Evolutionary conservation across 2,329 filamentous ascomycete genomes (phyloP).

Genomic region (Talaromyces piceae): DNA sequence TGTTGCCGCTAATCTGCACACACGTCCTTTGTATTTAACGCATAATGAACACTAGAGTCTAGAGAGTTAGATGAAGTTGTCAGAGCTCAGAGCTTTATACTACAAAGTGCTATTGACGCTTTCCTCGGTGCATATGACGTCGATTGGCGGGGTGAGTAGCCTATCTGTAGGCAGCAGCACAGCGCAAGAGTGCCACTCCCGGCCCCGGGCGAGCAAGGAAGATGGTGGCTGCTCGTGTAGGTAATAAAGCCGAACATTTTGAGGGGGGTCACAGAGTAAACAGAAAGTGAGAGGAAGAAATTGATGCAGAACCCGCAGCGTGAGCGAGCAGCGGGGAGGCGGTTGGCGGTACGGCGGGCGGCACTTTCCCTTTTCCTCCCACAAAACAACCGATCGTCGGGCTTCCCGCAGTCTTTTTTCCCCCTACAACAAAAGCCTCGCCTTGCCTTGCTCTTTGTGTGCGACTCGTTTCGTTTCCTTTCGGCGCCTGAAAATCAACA

Average conservation of each 20-base stretch:
- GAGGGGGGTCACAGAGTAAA: too few relatives aligned
- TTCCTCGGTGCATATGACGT: not conserved
- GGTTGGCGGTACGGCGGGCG: constrained; percentile 3
- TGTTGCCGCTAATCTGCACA: not conserved
- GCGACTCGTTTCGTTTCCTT: not conserved
- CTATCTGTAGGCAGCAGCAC: not conserved
- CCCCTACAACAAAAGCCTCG: not conserved
- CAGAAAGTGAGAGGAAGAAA: not conserved
- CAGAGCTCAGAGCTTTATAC: too few relatives aligned
- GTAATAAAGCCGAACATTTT: too few relatives aligned
- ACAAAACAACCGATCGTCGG: constrained; percentile 12
- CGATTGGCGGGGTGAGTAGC: not conserved
- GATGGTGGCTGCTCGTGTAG: too few relatives aligned
- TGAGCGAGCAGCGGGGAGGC: constrained; percentile 16
- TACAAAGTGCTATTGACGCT: not conserved
- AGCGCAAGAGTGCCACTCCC: too few relatives aligned
- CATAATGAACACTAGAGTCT: not conserved
- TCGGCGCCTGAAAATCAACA: not conserved
- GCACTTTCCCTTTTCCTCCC: constrained; percentile 7
- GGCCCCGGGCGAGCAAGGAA: too few relatives aligned
- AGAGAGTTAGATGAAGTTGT: not conserved
- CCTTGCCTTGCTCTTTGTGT: too few relatives aligned
- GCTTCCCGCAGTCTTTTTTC: not conserved
- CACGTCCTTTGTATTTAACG: too few relatives aligned
- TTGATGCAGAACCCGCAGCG: constrained; percentile 8